Percentiles rank a stretch among this genome's conserved stretches.
phyloP scores from a whole-genome alignment of 2,329 filamentous ascomycete species.

The Cytospora leucostoma region DNA sequence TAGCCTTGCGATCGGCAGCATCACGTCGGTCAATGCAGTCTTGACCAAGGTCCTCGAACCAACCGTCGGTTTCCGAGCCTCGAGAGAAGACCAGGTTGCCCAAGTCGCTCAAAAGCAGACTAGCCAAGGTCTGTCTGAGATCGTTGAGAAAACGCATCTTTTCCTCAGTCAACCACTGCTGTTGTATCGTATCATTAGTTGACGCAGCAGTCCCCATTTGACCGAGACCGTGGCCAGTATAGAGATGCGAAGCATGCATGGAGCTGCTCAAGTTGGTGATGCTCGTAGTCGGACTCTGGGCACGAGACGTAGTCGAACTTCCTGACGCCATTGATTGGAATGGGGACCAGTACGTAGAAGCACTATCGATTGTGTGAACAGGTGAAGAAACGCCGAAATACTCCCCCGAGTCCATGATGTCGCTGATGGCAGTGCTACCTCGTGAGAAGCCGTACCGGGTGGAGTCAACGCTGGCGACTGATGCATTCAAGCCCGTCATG shows the following conservation, averaged over 20 bases:
- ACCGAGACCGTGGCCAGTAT: constrained; percentile 50
- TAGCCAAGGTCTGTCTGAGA: constrained; percentile 77
- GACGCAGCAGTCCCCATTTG: constrained; percentile 68
- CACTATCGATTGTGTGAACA: constrained; percentile 71
- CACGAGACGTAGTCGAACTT: constrained; percentile 58
- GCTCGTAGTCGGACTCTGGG: constrained; percentile 64
- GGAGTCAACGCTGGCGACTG: constrained; percentile 71
- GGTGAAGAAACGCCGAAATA: constrained; percentile 69
- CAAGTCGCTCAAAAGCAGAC: constrained; percentile 84
- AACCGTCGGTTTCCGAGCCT: constrained; percentile 89
- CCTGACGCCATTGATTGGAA: constrained; percentile 71
- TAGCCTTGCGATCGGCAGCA: constrained; percentile 51
- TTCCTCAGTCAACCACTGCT: constrained; percentile 63
- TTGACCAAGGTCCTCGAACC: constrained; percentile 73
- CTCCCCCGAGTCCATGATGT: constrained; percentile 69
- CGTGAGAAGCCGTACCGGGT: constrained; percentile 63
- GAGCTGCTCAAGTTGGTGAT: constrained; percentile 58
- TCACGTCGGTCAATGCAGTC: constrained; percentile 66
- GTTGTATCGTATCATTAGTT: constrained; percentile 66
- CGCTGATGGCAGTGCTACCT: constrained; percentile 59
- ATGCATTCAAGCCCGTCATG: constrained; percentile 62
- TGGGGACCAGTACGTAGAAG: constrained; percentile 85
- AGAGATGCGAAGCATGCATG: constrained; percentile 44
- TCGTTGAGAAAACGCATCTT: constrained; percentile 78
- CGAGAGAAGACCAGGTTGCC: constrained; percentile 82